Base-by-base conservation (phyloP, 2,329 filamentous ascomycete genomes). In the Venturia oleaginea region DNA sequence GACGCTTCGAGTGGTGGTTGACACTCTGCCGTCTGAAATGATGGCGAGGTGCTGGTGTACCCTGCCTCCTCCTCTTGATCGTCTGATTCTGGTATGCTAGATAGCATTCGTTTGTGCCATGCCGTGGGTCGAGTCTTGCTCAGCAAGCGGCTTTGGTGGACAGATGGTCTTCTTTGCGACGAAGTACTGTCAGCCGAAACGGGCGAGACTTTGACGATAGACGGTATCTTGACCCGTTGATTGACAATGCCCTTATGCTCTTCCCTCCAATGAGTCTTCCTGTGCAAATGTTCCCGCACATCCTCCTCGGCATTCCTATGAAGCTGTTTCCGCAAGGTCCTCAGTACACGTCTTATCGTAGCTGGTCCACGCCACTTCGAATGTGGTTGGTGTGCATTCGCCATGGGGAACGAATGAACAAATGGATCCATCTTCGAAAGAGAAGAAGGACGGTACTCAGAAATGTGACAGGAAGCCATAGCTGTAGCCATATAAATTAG, bases 1-100 rank as follows among this genome's bases (percentile, higher is more conserved):
- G 64, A 64, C 24, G 54, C 57, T 27, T 63, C 54, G 38, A 40
- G 38, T 37, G 59, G 57, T 34, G 48, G 57, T 2, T 61, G n/a
- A 37, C 7, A 61, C n/a, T 57, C 51, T 10, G 27, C 15, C 3
- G 51, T 57, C 30, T 57, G 51, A 17, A 57, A 57, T 4, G 51
- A 34, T 5, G 51, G 30, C 30, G 17, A 34, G 2, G 51, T 32
- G 30, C 27, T 34, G 27, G 27, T 32, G 2, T 34, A 13, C 27
- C 34, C 51, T 57, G 51, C 48, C 24, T 32, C 30, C 51, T 57
- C 51, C 27, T 57, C 51, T 22, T 57, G 27, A 57, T 34, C 51
- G 51, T 30, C 51, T 8, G 51, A 57, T 34, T 57, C 51, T 10
- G 51, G 51, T 32, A 57, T 57, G 51, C 51, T 57, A 34, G 51